These are phyloP conservation scores for Phytophthora capsici DNA, from an alignment of 352 stramenopile species.

Conservation along the genomic window DNA sequence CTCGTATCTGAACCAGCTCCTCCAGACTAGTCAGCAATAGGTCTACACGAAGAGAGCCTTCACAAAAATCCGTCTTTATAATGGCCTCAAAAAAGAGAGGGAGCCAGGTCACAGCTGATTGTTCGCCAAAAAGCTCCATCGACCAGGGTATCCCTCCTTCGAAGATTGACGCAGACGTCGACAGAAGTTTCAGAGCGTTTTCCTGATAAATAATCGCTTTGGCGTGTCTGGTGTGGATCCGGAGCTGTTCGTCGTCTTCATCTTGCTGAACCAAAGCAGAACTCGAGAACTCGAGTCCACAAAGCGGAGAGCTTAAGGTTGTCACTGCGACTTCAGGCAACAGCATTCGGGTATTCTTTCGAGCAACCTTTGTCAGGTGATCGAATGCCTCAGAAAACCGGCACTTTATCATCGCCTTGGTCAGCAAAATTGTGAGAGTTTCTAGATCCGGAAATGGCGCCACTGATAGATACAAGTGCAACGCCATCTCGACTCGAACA, in stretches of 20 bases:
- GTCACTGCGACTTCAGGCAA: slow-evolving; percentile 25
- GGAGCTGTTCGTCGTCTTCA: slow-evolving; percentile 13
- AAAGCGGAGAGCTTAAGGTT: slow-evolving; percentile 33
- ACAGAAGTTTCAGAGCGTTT: slow-evolving; percentile 38
- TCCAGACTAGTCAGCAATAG: slow-evolving; percentile 32
- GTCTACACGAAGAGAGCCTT: slow-evolving; percentile 21
- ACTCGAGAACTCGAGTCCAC: slow-evolving; percentile 38
- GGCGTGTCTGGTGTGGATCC: slow-evolving; percentile 16
- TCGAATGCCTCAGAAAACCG: slow-evolving; percentile 36
- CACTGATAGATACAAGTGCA: slow-evolving; percentile 40
- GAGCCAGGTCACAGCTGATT: slow-evolving; percentile 36
- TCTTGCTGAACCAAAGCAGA: slow-evolving; percentile 22
- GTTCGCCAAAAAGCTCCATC: slow-evolving; percentile 27
- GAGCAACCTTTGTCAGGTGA: slow-evolving; percentile 33
- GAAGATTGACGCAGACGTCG: slow-evolving; percentile 25
- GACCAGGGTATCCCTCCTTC: slow-evolving; percentile 32
- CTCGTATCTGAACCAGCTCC: slow-evolving; percentile 1
- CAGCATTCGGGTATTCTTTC: slow-evolving; percentile 35
- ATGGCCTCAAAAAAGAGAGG: slow-evolving; percentile 46
- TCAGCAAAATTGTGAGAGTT: slow-evolving; percentile 36
- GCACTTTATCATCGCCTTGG: slow-evolving; percentile 50
- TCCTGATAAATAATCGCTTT: slow-evolving; percentile 43
- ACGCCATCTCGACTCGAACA: slow-evolving; percentile 45
- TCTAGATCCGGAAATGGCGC: slow-evolving; percentile 44
- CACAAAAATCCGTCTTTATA: slow-evolving; percentile 32